Evolutionary conservation across 495 filamentous ascomycete genomes (phyloP).

Genomic region (Aspergillus cavernicola): DNA sequence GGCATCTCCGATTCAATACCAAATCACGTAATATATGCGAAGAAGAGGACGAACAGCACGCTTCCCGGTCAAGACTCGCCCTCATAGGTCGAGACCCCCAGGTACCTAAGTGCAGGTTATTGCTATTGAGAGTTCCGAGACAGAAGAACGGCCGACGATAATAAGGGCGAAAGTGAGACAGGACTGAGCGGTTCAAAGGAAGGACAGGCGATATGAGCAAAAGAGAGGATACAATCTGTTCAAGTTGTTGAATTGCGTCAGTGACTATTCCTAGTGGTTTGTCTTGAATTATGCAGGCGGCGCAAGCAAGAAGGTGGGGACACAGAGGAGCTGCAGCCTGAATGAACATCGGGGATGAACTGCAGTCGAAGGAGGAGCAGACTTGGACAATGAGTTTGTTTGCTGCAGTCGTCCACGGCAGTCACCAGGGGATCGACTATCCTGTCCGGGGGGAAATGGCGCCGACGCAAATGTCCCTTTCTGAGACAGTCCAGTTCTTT

Average conservation of each 20-base stretch:
- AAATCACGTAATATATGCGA: constrained; percentile 10
- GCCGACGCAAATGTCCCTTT: constrained; percentile 23
- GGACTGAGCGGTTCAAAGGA: not conserved
- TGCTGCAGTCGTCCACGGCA: constrained; percentile 26
- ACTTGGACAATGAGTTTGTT: constrained; percentile 39
- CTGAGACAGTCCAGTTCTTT: constrained; percentile 21
- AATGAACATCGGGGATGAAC: constrained; percentile 6
- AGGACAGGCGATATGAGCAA: not conserved
- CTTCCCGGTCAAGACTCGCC: constrained; percentile 12
- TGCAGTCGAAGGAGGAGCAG: constrained; percentile 16
- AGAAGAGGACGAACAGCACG: constrained; percentile 9
- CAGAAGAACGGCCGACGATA: constrained; percentile 17
- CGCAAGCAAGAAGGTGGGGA: constrained; percentile 8
- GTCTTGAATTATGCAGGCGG: constrained; percentile 16
- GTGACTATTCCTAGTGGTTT: constrained; percentile 9
- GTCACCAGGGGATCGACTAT: constrained; percentile 20
- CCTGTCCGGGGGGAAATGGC: constrained; percentile 22
- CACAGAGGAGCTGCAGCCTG: constrained; percentile 4
- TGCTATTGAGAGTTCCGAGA: constrained; percentile 1
- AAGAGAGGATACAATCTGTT: constrained; percentile 1
- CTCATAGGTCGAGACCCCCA: constrained; percentile 18
- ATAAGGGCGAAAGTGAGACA: constrained; percentile 5
- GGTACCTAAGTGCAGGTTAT: not conserved
- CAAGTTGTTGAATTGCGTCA: constrained; percentile 12
- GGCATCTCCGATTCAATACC: constrained; percentile 12